A percentile compares a stretch with the other conserved stretches of the same genome.
Evolutionary conservation across 176 grass and related monocot species (phyloP).

Genomic region (Aegilops bicornis): DNA sequence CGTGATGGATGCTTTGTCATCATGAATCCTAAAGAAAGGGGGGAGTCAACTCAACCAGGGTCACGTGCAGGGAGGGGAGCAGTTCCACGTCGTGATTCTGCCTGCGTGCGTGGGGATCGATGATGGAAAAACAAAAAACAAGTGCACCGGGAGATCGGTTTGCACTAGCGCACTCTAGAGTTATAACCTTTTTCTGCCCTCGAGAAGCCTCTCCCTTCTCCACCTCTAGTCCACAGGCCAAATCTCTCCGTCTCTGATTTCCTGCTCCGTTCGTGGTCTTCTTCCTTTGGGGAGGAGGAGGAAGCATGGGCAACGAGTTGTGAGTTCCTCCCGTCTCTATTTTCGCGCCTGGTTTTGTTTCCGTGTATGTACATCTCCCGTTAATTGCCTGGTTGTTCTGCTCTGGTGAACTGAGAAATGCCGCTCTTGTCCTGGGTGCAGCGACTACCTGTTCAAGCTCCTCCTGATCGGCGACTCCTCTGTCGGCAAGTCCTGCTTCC

Average conservation of each 20-base stretch:
- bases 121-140: background rate
- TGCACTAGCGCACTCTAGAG: background rate
- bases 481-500: conserved; percentile 76
- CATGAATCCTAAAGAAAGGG: background rate
- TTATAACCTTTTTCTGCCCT: background rate
- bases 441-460: conserved; percentile 86
- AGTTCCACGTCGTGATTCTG: conserved; percentile 1
- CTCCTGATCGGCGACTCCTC: conserved; percentile 82
- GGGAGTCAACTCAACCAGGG: background rate
- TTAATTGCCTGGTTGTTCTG: background rate
- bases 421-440: background rate
- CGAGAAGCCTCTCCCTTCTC: conserved; percentile 20
- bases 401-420: background rate
- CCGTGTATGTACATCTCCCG: background rate
- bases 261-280: background rate
- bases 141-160: background rate
- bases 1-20: conserved; percentile 18
- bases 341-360: background rate
- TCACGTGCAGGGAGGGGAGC: background rate
- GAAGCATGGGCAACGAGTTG: conserved; percentile 60
- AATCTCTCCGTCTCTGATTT: background rate
- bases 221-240: background rate
- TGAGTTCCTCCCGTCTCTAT: background rate
- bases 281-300: background rate
- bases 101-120: background rate